phyloP scores from a whole-genome alignment of 768 basidiomycete species.

The Lactifluus echinatus region DNA sequence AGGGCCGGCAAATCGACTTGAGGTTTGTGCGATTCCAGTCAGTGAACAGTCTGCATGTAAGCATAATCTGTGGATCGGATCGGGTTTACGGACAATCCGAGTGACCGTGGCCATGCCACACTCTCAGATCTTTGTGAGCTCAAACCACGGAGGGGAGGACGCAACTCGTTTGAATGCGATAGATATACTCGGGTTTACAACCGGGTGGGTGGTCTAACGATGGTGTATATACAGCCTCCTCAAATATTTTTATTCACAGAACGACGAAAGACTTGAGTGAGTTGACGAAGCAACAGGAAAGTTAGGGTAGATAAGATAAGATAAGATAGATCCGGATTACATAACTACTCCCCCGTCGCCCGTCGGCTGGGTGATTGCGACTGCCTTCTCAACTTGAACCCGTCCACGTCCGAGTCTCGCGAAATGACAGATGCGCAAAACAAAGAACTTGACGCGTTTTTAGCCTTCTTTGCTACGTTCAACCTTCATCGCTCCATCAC shows the following conservation, averaged over 20 bases:
- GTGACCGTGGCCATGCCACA: background rate
- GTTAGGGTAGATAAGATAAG: slow-evolving; percentile 16
- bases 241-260: slow-evolving; percentile 19
- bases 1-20: slow-evolving; percentile 43
- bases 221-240: slow-evolving; percentile 5
- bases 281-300: slow-evolving; percentile 27
- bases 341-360: background rate
- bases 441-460: slow-evolving; percentile 72
- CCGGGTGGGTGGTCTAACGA: slow-evolving; percentile 36
- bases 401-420: background rate
- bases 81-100: background rate
- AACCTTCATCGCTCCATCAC: slow-evolving; percentile 55
- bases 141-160: slow-evolving; percentile 56
- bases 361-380: too few relatives aligned
- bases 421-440: slow-evolving; percentile 30
- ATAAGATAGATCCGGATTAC: background rate
- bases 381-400: background rate
- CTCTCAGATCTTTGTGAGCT: slow-evolving; percentile 55
- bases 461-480: slow-evolving; percentile 74
- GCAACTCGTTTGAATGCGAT: slow-evolving; percentile 59
- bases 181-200: slow-evolving; percentile 52
- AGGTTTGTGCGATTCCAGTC: slow-evolving; percentile 63
- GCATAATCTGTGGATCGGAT: slow-evolving; percentile 23
- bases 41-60: slow-evolving; percentile 58
- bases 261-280: slow-evolving; percentile 34